Evolutionary conservation across 108 stramenopile genomes (phyloP).

Genomic region (Cafeteria roenbergensis): DNA sequence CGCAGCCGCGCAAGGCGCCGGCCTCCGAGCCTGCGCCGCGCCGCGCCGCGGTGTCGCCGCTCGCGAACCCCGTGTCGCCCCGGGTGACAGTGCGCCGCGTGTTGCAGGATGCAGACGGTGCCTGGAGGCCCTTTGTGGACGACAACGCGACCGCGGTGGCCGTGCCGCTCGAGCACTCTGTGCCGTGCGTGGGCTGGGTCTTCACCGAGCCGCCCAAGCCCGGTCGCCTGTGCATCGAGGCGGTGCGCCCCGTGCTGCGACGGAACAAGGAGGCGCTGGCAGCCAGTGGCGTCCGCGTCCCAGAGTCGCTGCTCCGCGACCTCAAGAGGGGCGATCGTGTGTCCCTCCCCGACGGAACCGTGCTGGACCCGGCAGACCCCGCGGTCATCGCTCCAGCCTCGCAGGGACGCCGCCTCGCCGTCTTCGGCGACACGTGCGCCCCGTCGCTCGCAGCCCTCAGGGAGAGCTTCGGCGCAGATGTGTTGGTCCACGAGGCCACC

Average conservation of each 20-base stretch:
- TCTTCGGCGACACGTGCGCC: conserved; percentile 16
- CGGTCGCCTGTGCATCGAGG: not conserved
- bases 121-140: not conserved
- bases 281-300: not conserved
- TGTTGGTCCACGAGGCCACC: conserved; percentile 38
- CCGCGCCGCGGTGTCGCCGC: not conserved
- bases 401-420: conserved; percentile 6
- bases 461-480: conserved; percentile 21
- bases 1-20: too few species aligned
- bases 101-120: not conserved
- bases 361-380: not conserved
- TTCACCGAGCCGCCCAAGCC: not conserved
- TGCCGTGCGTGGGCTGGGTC: conserved; percentile 15
- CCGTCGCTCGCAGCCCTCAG: not conserved
- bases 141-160: conserved; percentile 2
- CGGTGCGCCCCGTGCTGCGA: not conserved
- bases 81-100: too few species aligned
- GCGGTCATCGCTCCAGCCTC: not conserved
- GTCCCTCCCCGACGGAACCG: conserved; percentile 15
- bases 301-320: not conserved
- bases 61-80: not conserved
- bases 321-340: not conserved
- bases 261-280: not conserved
- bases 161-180: conserved; percentile 5
- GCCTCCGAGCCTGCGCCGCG: not conserved